Evolutionary conservation across 129 eudicot species (phyloP).

Genomic region (Flaveria ramosissima): DNA sequence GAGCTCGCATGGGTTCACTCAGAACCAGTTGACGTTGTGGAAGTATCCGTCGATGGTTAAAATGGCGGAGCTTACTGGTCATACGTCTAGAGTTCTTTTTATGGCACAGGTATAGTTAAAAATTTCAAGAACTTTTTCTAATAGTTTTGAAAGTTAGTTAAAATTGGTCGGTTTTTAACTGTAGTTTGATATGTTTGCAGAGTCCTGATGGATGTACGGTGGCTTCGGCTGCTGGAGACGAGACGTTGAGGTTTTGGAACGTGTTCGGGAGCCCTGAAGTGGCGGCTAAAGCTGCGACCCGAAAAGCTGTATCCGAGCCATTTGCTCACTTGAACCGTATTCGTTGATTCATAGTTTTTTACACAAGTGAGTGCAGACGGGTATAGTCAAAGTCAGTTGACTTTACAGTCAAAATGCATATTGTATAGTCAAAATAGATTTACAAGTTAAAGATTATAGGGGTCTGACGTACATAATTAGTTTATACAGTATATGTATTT

Average conservation of each 20-base stretch:
- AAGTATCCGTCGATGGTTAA: constrained; percentile 88
- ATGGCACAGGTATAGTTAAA: constrained; percentile 47
- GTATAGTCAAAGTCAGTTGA: not conserved
- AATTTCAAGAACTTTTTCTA: too few species aligned
- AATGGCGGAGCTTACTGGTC: constrained; percentile 81
- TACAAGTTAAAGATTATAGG: too few species aligned
- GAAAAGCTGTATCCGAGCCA: constrained; percentile 57
- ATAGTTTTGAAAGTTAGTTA: not conserved
- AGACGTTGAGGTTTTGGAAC: constrained; percentile 81
- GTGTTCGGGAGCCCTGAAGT: constrained; percentile 79
- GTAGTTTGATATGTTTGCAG: constrained; percentile 20
- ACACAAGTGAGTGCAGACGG: not conserved
- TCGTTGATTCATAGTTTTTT: constrained; percentile 34
- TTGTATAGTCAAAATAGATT: not conserved
- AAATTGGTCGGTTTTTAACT: not conserved
- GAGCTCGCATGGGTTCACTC: constrained; percentile 81
- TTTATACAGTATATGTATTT: too few species aligned
- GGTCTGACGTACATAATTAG: too few species aligned
- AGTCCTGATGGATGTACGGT: constrained; percentile 95
- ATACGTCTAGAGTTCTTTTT: constrained; percentile 71
- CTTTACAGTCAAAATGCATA: not conserved
- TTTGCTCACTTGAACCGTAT: constrained; percentile 74
- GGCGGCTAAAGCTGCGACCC: constrained; percentile 69
- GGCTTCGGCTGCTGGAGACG: constrained; percentile 89
- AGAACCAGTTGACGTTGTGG: constrained; percentile 85